Percentiles rank a stretch among this genome's conserved stretches.
Conservation (phyloP, 1,284 basidiomycete species). For the Pseudozyma pruni region DNA sequence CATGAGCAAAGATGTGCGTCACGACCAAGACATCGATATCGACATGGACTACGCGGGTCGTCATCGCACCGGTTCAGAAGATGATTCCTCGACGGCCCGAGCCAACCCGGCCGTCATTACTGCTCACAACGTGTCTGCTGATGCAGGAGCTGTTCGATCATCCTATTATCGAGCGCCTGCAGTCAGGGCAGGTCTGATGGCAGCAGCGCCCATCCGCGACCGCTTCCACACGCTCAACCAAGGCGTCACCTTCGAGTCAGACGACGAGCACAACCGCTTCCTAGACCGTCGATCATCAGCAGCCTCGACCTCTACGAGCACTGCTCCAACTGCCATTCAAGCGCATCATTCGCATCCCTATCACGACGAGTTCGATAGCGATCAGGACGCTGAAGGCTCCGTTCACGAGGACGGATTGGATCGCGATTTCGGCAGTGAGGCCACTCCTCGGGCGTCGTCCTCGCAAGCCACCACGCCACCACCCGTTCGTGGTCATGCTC, state of each 20-base stretch:
- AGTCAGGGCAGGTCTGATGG: not conserved
- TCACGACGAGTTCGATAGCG: slow-evolving; percentile 39
- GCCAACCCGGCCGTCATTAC: too few species aligned
- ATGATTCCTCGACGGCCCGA: slow-evolving; percentile 4
- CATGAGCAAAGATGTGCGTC: slow-evolving; percentile 46
- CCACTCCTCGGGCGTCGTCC: slow-evolving; percentile 18
- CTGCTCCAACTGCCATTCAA: not conserved
- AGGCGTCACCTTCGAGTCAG: slow-evolving; percentile 23
- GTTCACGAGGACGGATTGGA: slow-evolving; percentile 11
- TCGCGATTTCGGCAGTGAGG: not conserved
- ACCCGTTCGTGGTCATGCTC: not conserved
- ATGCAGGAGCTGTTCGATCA: not conserved
- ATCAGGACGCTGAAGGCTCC: slow-evolving; percentile 35
- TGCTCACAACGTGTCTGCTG: not conserved
- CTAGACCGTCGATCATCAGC: slow-evolving; percentile 13
- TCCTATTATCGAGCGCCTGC: not conserved
- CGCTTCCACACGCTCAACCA: slow-evolving; percentile 23
- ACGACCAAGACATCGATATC: slow-evolving; percentile 13
- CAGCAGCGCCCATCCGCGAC: slow-evolving; percentile 3
- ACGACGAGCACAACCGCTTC: slow-evolving; percentile 44
- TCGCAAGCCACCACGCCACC: slow-evolving; percentile 16
- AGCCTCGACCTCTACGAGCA: slow-evolving; percentile 1
- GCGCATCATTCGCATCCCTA: slow-evolving; percentile 11
- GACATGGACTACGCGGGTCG: slow-evolving; percentile 13
- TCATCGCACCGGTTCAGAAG: slow-evolving; percentile 24